Base-by-base conservation (phyloP, 23 red algal species). In the Cyanidioschyzon merolae region DNA sequence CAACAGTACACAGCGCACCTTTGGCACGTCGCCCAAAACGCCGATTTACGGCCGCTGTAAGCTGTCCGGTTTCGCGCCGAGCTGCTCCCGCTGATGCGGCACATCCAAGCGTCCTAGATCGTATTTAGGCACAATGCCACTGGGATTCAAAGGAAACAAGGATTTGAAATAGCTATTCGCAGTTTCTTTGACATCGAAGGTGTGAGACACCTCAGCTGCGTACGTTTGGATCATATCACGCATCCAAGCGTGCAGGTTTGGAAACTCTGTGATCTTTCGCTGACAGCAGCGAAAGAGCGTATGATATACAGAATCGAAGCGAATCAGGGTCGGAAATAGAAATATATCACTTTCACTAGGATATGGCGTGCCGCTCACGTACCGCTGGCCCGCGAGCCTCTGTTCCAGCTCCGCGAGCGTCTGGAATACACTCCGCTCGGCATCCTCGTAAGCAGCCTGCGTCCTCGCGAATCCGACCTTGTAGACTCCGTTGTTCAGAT, bases 401-500 rank as follows among this genome's bases (percentile, higher is more conserved):
- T 39, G 40, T 40, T 98, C 94, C 0, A 91, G 40, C 1, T 77
- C 32, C 68, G 89, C 80, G 24, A 98, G 79, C n/a, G 85, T 76
- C 24, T 41, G 39, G 58, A 92, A 86, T 34, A 98, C 40, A 50
- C 57, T 31, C 24, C 21, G 3, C 3, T 80, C 41, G 24, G 88
- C 89, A 3, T 54, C 82, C 12, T 89, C 88, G 76, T 98, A 91
- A 16, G 85, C 89, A 18, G 12, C 1, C 74, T 98, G 94, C 0
- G 83, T 85, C 1, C 76, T 89, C 27, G 94, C 94, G 76, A 98
- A 98, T 32, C 94, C 94, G 32, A 79, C 83, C 40, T 83, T 81
- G 76, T 98, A 98, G 1, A 98, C 94, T 41, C 94, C 94, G 40
- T 98, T 83, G 76, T 98, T 98, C 27, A 98, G 39, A 27, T 68